phyloP scores from a whole-genome alignment of 2,329 filamentous ascomycete species.

The Esteya vermicola region DNA sequence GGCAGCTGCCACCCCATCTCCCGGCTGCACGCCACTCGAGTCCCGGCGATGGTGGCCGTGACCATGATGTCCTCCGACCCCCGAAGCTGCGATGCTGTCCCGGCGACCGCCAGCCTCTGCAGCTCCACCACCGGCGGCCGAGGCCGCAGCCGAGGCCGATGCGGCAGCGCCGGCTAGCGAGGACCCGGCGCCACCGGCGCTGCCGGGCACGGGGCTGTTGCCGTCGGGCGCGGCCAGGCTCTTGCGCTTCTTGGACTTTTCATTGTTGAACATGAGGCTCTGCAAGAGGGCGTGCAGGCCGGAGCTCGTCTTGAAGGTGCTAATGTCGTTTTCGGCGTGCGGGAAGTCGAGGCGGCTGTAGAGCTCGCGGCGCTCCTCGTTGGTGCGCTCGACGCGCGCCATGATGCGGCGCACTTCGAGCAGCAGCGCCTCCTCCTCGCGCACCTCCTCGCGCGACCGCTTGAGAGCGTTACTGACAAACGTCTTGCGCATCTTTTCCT shows the following conservation, averaged over 20 bases:
- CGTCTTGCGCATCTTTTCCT: conserved; percentile 69
- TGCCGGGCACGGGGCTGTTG: conserved; percentile 28
- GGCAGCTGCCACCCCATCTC: conserved; percentile 13
- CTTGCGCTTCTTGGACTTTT: conserved; percentile 82
- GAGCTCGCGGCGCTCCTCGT: conserved; percentile 75
- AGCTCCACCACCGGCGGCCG: conserved; percentile 13
- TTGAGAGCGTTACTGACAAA: conserved; percentile 69
- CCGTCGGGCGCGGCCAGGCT: conserved; percentile 49
- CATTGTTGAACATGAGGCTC: conserved; percentile 58
- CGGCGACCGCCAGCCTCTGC: conserved; percentile 26
- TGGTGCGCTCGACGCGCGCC: conserved; percentile 70
- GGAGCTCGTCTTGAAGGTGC: conserved; percentile 65
- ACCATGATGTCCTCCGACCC: conserved; percentile 10
- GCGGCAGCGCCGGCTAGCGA: not conserved
- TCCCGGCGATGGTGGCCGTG: conserved; percentile 5
- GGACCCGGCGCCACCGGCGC: conserved; percentile 7
- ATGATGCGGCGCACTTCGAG: conserved; percentile 87
- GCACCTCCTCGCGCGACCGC: conserved; percentile 72
- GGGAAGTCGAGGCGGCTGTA: conserved; percentile 81
- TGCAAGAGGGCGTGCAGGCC: conserved; percentile 70
- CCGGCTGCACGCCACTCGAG: conserved; percentile 1
- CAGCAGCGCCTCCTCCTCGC: conserved; percentile 80
- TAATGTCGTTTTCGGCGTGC: conserved; percentile 52
- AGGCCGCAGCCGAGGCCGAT: not conserved
- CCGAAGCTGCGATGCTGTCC: conserved; percentile 37